Conservation (phyloP, 306 rosid genomes). For the Gillenia trifoliata region DNA sequence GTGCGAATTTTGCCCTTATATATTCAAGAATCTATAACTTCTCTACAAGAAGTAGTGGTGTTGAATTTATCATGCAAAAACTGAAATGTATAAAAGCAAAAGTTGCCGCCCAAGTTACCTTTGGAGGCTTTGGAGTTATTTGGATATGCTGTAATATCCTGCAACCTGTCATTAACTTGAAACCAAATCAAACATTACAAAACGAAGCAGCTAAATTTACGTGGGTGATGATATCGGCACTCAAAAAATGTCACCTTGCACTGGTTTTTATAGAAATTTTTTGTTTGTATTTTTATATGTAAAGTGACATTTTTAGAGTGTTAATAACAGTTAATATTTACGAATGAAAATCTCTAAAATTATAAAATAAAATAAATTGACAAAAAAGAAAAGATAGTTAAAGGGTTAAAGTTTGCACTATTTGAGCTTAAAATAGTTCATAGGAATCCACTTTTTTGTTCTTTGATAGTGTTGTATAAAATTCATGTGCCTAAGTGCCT, state of each 20-base stretch:
- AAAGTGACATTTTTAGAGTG: too few species aligned
- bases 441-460: slow-evolving; percentile 4
- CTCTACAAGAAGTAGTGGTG: neutral
- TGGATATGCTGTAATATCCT: neutral
- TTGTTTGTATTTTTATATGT: neutral
- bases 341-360: neutral
- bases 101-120: neutral
- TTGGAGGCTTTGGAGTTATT: neutral
- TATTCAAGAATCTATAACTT: neutral
- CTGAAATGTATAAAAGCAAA: neutral
- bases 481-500: neutral
- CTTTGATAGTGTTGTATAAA: neutral
- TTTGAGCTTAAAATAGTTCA: neutral
- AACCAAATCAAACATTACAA: neutral
- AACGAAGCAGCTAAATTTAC: neutral
- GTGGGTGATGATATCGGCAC: neutral
- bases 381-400: neutral
- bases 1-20: slow-evolving; percentile 21
- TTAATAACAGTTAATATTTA: fast-evolving
- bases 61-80: neutral
- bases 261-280: too few species aligned
- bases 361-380: too few species aligned
- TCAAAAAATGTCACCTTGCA: neutral
- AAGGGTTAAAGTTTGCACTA: neutral
- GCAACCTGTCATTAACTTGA: neutral